phyloP scores from a whole-genome alignment of 148 eudicot genomes.

The Polygonum maritimum region DNA sequence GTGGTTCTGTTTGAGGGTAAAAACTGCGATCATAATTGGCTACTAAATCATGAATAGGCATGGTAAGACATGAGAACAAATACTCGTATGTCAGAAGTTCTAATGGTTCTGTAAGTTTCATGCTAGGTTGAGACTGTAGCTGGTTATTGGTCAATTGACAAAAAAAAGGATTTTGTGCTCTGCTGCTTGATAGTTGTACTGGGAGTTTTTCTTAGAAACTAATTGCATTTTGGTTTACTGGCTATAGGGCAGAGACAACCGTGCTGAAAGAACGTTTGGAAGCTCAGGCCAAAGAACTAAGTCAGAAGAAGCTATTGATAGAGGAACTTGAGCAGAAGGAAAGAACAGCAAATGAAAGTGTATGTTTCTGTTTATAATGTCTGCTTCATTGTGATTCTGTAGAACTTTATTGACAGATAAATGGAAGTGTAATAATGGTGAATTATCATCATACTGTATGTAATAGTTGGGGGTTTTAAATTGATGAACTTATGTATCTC shows the following conservation, averaged over 20 bases:
- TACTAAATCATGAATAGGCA: background rate
- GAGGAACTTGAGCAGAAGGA: slow-evolving; percentile 96
- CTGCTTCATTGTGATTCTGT: background rate
- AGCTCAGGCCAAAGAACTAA: slow-evolving; percentile 68
- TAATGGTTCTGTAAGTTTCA: background rate
- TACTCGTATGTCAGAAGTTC: background rate
- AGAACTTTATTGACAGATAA: background rate
- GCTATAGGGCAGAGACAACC: slow-evolving; percentile 84
- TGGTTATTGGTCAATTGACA: background rate
- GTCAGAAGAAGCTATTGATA: slow-evolving; percentile 50
- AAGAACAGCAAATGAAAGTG: slow-evolving; percentile 88
- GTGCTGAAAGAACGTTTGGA: slow-evolving; percentile 72
- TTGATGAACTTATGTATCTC: background rate
- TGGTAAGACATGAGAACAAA: background rate
- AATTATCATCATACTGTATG: background rate
- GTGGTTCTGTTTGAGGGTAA: background rate
- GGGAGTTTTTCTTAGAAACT: background rate
- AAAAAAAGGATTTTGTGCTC: background rate
- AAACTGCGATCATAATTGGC: background rate
- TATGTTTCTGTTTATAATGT: slow-evolving; percentile 13
- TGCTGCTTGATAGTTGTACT: background rate
- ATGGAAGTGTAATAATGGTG: background rate
- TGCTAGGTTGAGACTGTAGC: background rate
- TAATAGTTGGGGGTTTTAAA: background rate
- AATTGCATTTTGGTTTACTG: slow-evolving; percentile 24